Percentiles rank a stretch among this genome's conserved stretches.
These are phyloP conservation scores for Talaromyces sp. DNA, from an alignment of 2,329 filamentous ascomycete genomes.

Conservation along the genomic window DNA sequence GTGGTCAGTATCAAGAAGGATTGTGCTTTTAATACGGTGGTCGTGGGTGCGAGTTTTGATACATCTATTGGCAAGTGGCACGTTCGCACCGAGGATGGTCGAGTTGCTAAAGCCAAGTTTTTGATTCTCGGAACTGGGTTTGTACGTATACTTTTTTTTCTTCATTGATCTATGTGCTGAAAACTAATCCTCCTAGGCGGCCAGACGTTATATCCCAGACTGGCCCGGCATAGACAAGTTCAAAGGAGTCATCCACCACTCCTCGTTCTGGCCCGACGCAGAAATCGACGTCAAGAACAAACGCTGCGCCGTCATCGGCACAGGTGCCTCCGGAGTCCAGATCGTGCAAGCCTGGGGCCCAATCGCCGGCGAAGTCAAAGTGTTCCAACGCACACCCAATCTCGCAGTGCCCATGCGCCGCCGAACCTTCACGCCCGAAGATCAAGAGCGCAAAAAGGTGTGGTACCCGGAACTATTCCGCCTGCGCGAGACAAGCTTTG, in stretches of 20 bases:
- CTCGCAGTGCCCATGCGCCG: conserved; percentile 59
- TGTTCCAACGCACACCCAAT: conserved; percentile 65
- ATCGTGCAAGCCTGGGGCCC: conserved; percentile 57
- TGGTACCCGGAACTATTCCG: conserved; percentile 50
- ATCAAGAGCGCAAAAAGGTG: conserved; percentile 45
- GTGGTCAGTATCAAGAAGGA: conserved; percentile 41
- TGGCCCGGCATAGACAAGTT: conserved; percentile 40
- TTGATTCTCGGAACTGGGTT: conserved; percentile 44
- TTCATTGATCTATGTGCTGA: not conserved
- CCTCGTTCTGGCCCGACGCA: conserved; percentile 51
- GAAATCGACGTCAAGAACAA: conserved; percentile 43
- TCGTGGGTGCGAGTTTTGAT: conserved; percentile 39
- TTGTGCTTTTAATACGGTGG: conserved; percentile 40
- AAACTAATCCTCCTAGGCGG: conserved; percentile 25
- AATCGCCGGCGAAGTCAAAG: conserved; percentile 47
- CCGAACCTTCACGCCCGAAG: conserved; percentile 42
- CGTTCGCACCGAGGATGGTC: conserved; percentile 39
- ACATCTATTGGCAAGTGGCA: conserved; percentile 36
- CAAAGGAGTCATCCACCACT: conserved; percentile 50
- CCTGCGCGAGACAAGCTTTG: conserved; percentile 50
- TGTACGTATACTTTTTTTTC: not conserved
- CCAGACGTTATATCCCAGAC: conserved; percentile 40
- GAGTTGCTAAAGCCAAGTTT: conserved; percentile 35
- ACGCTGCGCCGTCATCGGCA: conserved; percentile 51
- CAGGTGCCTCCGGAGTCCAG: conserved; percentile 52